Conservation (phyloP, 495 filamentous ascomycete species). For the Xylaria telfairii region DNA sequence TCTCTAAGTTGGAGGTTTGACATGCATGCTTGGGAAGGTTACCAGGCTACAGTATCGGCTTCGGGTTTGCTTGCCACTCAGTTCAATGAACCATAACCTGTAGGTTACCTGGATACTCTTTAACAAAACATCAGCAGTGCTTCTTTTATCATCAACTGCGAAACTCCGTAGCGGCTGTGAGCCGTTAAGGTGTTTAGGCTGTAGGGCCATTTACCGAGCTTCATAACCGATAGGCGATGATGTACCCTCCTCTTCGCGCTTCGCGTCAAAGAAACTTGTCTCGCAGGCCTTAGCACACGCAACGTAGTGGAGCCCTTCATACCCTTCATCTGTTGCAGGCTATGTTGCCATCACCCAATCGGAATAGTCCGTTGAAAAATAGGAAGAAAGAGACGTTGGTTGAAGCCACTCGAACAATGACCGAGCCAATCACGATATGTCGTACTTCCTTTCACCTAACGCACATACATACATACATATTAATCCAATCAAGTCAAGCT, state of each 20-base stretch:
- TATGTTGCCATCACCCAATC: conserved; percentile 9
- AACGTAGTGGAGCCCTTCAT: background rate
- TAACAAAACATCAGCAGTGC: background rate
- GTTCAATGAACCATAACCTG: background rate
- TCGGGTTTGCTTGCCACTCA: background rate
- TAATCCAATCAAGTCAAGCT: background rate
- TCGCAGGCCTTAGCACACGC: background rate
- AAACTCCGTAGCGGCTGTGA: conserved; percentile 9
- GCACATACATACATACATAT: background rate
- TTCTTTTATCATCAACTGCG: background rate
- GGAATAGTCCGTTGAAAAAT: conserved; percentile 12
- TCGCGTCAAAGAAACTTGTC: conserved; percentile 7
- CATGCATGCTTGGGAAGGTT: background rate
- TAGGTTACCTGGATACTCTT: background rate
- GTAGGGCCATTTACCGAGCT: conserved; percentile 14
- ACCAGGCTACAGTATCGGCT: background rate
- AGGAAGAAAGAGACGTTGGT: background rate
- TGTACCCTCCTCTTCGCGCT: background rate
- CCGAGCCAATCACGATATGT: background rate
- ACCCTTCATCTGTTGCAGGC: background rate
- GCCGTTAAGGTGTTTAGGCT: conserved; percentile 11
- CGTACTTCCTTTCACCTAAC: too few species aligned
- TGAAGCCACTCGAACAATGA: conserved; percentile 1
- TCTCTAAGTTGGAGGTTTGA: background rate
- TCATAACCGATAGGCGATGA: conserved; percentile 12